phyloP scores from a whole-genome alignment of 2,329 filamentous ascomycete genomes.

The Xylaria sp. region DNA sequence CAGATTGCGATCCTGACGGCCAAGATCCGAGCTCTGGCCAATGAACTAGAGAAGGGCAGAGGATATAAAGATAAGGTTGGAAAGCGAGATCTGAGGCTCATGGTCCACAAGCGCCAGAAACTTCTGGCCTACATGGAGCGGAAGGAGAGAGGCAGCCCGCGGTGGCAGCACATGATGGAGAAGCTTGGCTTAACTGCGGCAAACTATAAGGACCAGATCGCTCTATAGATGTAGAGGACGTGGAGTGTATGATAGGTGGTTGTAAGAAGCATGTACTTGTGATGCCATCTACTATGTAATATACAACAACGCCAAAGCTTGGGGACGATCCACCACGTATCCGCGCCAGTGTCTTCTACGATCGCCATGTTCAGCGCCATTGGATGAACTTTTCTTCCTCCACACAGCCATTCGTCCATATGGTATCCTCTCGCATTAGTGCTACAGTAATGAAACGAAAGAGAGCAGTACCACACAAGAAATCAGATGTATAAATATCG shows the following conservation, averaged over 20 bases:
- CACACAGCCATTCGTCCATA: conserved; percentile 38
- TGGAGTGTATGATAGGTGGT: conserved; percentile 41
- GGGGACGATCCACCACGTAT: conserved; percentile 25
- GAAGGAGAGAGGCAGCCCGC: conserved; percentile 89
- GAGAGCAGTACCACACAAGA: conserved; percentile 36
- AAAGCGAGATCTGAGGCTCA: conserved; percentile 85
- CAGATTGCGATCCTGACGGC: conserved; percentile 95
- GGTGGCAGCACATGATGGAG: conserved; percentile 88
- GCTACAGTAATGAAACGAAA: conserved; percentile 55
- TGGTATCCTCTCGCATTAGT: conserved; percentile 55
- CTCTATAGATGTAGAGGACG: conserved; percentile 61
- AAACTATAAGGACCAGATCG: conserved; percentile 92
- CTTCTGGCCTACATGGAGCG: conserved; percentile 85
- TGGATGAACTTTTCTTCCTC: conserved; percentile 33
- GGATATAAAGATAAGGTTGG: conserved; percentile 92
- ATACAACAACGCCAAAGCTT: conserved; percentile 46
- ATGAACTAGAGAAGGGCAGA: conserved; percentile 72
- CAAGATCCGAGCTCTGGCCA: conserved; percentile 86
- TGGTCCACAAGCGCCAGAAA: conserved; percentile 92
- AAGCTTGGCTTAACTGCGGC: conserved; percentile 87
- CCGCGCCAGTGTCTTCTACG: conserved; percentile 22
- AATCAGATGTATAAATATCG: conserved; percentile 28
- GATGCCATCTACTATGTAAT: conserved; percentile 54
- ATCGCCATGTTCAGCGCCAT: conserved; percentile 26
- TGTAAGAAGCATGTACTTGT: conserved; percentile 46